A percentile compares a stretch with the other conserved stretches of the same genome.
These are phyloP conservation scores for Rhododendron kiyosumense DNA, from an alignment of 148 eudicot species.

Conservation along the genomic window DNA sequence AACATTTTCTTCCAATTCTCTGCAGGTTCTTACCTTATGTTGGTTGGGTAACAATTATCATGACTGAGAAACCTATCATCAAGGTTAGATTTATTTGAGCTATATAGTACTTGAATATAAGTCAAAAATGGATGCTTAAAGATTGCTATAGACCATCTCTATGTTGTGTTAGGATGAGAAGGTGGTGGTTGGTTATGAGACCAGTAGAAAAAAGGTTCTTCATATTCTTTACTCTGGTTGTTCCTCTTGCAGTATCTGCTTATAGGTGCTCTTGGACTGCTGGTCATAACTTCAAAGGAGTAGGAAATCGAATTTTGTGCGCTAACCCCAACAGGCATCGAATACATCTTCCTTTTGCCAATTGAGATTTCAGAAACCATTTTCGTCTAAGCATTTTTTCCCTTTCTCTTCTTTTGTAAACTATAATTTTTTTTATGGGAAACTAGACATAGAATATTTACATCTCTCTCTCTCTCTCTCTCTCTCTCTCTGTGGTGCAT, in stretches of 20 bases:
- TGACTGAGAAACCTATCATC: conserved; percentile 27
- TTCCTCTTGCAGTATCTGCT: conserved; percentile 37
- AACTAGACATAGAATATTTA: background rate
- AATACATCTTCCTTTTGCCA: background rate
- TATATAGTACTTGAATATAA: too few relatives aligned
- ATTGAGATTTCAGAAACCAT: background rate
- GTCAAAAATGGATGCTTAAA: background rate
- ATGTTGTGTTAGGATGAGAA: background rate
- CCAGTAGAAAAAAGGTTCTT: background rate
- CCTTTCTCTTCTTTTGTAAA: background rate
- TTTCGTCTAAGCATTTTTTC: background rate
- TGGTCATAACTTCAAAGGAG: conserved; percentile 38
- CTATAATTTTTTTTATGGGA: background rate
- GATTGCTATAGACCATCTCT: background rate
- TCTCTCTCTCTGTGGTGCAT: background rate
- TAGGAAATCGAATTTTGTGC: conserved; percentile 3
- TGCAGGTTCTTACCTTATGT: conserved; percentile 25
- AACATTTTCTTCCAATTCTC: background rate
- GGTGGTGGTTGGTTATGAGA: background rate
- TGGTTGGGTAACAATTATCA: conserved; percentile 25
- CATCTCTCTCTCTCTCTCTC: background rate
- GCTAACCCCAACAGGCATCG: background rate
- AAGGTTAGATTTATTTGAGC: conserved; percentile 33
- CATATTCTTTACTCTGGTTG: background rate
- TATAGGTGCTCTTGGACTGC: conserved; percentile 41